Percentiles rank a stretch among this genome's conserved stretches.
phyloP scores from a whole-genome alignment of 2,329 filamentous ascomycete species.

The Dothiorella sarmentorum region DNA sequence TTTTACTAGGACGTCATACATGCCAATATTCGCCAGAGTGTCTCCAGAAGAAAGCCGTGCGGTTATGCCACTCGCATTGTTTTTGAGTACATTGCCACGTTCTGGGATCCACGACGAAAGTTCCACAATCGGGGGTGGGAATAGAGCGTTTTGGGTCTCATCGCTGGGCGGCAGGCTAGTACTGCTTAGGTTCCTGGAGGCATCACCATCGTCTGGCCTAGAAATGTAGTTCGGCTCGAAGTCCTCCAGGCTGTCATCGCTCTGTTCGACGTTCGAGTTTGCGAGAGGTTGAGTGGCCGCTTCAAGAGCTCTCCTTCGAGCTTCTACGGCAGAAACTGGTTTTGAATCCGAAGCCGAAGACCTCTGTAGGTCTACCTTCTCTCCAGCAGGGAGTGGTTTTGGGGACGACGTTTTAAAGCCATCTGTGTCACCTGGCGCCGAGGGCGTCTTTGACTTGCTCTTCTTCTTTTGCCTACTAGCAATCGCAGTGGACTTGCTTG shows the following conservation, averaged over 20 bases:
- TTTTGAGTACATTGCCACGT: slow-evolving; percentile 22
- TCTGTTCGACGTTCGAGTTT: not conserved
- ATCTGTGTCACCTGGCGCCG: not conserved
- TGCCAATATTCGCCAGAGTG: slow-evolving; percentile 53
- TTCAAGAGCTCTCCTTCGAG: slow-evolving; percentile 4
- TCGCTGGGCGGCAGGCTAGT: not conserved
- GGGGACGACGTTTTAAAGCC: not conserved
- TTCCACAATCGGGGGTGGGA: not conserved
- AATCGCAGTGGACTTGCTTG: not conserved
- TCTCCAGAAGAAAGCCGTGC: slow-evolving; percentile 32
- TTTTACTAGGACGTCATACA: slow-evolving; percentile 61
- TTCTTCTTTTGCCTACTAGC: not conserved
- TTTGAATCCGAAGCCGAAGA: not conserved
- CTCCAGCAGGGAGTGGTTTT: not conserved
- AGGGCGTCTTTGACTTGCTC: not conserved
- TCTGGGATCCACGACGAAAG: slow-evolving; percentile 8
- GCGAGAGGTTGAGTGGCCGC: not conserved
- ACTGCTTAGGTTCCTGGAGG: not conserved
- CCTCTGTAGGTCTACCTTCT: not conserved
- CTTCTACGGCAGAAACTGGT: slow-evolving; percentile 9
- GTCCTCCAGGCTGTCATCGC: slow-evolving; percentile 13
- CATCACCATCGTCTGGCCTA: slow-evolving; percentile 5
- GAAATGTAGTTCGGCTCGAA: slow-evolving; percentile 10
- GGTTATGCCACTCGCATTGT: slow-evolving; percentile 23
- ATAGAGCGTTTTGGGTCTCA: not conserved